A percentile compares a stretch with the other conserved stretches of the same genome.
These are phyloP conservation scores for Paramyrothecium roridum DNA, from an alignment of 2,329 filamentous ascomycete species.

Conservation along the genomic window DNA sequence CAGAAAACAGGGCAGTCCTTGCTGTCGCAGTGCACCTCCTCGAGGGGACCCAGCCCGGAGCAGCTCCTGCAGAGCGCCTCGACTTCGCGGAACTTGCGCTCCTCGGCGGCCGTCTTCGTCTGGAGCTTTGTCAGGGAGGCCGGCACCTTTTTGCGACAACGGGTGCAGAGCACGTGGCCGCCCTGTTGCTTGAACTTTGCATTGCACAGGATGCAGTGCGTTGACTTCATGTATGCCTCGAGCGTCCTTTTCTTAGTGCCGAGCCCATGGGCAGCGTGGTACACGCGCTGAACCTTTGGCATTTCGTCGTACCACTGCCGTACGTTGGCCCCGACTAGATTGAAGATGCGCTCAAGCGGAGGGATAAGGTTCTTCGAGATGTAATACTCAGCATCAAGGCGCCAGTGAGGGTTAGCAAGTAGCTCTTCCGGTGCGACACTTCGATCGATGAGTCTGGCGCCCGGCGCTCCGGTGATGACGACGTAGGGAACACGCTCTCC, in stretches of 20 bases:
- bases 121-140: slow-evolving; percentile 64
- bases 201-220: slow-evolving; percentile 73
- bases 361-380: slow-evolving; percentile 95
- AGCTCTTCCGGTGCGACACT: slow-evolving; percentile 86
- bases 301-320: slow-evolving; percentile 93
- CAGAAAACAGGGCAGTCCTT: slow-evolving; percentile 94
- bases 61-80: slow-evolving; percentile 76
- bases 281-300: slow-evolving; percentile 81
- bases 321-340: slow-evolving; percentile 89
- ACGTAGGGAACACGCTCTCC: slow-evolving; percentile 95
- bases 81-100: slow-evolving; percentile 62
- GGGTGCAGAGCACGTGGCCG: slow-evolving; percentile 47
- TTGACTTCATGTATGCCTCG: slow-evolving; percentile 88
- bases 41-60: slow-evolving; percentile 66
- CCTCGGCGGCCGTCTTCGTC: slow-evolving; percentile 56
- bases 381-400: slow-evolving; percentile 94
- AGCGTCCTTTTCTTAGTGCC: slow-evolving; percentile 64
- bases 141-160: slow-evolving; percentile 53
- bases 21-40: slow-evolving; percentile 83
- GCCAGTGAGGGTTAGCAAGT: slow-evolving; percentile 70
- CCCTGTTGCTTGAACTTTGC: slow-evolving; percentile 22
- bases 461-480: slow-evolving; percentile 83
- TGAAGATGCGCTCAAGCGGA: slow-evolving; percentile 93
- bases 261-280: slow-evolving; percentile 21
- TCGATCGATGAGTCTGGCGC: slow-evolving; percentile 80